Base-by-base conservation (phyloP, 805 yeast species). In the Wickerhamomyces mucosus region DNA sequence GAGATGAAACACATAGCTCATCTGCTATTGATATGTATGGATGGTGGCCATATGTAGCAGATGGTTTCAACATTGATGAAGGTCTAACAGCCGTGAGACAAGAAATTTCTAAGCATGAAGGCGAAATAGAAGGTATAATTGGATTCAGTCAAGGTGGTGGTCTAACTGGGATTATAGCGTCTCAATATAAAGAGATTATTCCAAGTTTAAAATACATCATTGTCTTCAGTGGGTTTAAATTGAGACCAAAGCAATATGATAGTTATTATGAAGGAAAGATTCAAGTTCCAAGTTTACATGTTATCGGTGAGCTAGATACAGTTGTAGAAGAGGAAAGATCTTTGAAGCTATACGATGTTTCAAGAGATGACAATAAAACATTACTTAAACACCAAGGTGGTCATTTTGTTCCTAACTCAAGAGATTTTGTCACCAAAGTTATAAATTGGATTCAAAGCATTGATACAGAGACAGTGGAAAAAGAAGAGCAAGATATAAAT, bases 121-220 rank as follows among this genome's bases (percentile, higher is more conserved):
- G 78, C 1, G 94, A 95, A 0, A 75, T 84, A 40, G 80, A 75
- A 7, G 98, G 96, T 2, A 51, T 89, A 7, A 53, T 89, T 26
- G 96, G 96, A 1, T 89, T 89, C 48, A 78, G 94, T 17, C 97
- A 92, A 56, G 98, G 98, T 31, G 94, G 95, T 4, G 94, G 88
- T 0, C 55, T 88, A 16, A 75, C 78, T 1, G 94, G 65, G 2
- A 48, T 82, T 5, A 53, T 82, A 11, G 51, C 79, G 16, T 78
- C 74, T 11, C 36, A 37, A 16, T 40, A 41, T 17, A 28, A 34
- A 17, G 21, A 37, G 17, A 26, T 39, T n/a, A 25, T 46, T 15
- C 62, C 63, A n/a, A 31, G 44, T 13, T 37, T 88, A 38, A 72
- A 78, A 46, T 88, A 40, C 25, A 43, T 40, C 1, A 32, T 50